Evolutionary conservation across 176 grass and related monocot genomes (phyloP).

Genomic region (Miscanthus lutarioriparius): DNA sequence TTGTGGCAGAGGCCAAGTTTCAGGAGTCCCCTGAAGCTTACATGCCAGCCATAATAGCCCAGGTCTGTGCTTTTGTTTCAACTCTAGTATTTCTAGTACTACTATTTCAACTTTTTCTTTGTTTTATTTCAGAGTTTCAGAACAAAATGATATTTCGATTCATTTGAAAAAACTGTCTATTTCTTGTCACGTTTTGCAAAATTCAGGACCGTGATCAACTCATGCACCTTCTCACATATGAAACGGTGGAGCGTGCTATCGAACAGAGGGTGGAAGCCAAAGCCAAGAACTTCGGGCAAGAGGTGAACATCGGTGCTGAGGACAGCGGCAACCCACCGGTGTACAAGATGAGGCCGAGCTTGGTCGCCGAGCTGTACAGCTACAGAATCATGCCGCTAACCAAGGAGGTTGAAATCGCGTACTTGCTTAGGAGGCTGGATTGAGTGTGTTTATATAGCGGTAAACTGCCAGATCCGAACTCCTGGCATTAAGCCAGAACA

Average conservation of each 20-base stretch:
- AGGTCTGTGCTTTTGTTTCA: constrained; percentile 45
- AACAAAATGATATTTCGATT: not conserved
- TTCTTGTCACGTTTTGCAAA: not conserved
- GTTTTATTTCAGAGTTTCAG: not conserved
- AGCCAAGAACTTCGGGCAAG: constrained; percentile 80
- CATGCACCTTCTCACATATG: constrained; percentile 77
- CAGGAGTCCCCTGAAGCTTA: constrained; percentile 58
- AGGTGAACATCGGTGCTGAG: constrained; percentile 56
- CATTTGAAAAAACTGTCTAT: not conserved
- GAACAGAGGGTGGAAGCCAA: constrained; percentile 68
- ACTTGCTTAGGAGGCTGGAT: constrained; percentile 81
- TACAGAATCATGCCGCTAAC: constrained; percentile 93
- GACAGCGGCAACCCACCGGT: constrained; percentile 32
- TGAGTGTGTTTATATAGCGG: constrained; percentile 33
- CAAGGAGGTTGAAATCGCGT: constrained; percentile 81
- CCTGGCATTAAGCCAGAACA: not conserved
- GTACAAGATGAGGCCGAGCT: constrained; percentile 71
- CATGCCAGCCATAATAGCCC: constrained; percentile 63
- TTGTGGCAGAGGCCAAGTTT: constrained; percentile 96
- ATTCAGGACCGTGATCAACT: constrained; percentile 62
- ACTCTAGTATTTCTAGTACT: not conserved
- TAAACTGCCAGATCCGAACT: not conserved
- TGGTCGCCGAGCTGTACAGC: constrained; percentile 80
- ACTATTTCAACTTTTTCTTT: not conserved
- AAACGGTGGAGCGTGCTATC: constrained; percentile 59